Conservation (phyloP, 2,329 filamentous ascomycete genomes). For the Trichophyton benhamiae region DNA sequence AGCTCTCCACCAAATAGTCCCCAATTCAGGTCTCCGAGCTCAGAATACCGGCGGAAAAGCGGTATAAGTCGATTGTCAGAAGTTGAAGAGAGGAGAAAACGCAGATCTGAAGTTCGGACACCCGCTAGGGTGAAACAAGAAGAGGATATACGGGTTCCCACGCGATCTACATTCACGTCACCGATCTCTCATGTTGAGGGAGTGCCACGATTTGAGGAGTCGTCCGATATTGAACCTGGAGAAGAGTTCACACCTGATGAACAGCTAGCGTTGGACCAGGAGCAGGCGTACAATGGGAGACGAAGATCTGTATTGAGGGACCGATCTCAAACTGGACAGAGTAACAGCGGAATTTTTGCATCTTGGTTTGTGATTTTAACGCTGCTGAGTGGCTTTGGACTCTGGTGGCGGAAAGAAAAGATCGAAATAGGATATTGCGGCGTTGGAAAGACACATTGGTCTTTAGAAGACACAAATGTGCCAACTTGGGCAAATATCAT, state of each 20-base stretch:
- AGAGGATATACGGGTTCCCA: slow-evolving; percentile 42
- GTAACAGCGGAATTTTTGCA: slow-evolving; percentile 46
- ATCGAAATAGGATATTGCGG: slow-evolving; percentile 92
- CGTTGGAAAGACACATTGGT: slow-evolving; percentile 54
- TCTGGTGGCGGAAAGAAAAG: slow-evolving; percentile 90
- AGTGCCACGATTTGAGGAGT: slow-evolving; percentile 30
- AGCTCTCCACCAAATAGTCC: slow-evolving; percentile 51
- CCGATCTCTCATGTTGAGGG: slow-evolving; percentile 34
- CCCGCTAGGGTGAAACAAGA: slow-evolving; percentile 35
- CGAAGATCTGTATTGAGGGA: slow-evolving; percentile 18
- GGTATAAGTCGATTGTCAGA: slow-evolving; percentile 30
- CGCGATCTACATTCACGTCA: slow-evolving; percentile 48
- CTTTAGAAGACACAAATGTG: slow-evolving; percentile 49
- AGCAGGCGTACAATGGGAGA: slow-evolving; percentile 46
- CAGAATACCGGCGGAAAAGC: slow-evolving; percentile 41
- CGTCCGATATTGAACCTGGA: slow-evolving; percentile 46
- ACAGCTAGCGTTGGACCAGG: slow-evolving; percentile 64
- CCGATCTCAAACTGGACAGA: slow-evolving; percentile 23
- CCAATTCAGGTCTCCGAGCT: slow-evolving; percentile 25
- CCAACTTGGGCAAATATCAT: slow-evolving; percentile 61
- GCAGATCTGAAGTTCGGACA: slow-evolving; percentile 22
- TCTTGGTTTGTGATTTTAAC: slow-evolving; percentile 60
- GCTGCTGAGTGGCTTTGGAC: slow-evolving; percentile 58
- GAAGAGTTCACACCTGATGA: slow-evolving; percentile 94
- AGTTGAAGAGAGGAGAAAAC: slow-evolving; percentile 18